Conservation (phyloP, 257 asterid genomes). For the Capsicum pubescens region DNA sequence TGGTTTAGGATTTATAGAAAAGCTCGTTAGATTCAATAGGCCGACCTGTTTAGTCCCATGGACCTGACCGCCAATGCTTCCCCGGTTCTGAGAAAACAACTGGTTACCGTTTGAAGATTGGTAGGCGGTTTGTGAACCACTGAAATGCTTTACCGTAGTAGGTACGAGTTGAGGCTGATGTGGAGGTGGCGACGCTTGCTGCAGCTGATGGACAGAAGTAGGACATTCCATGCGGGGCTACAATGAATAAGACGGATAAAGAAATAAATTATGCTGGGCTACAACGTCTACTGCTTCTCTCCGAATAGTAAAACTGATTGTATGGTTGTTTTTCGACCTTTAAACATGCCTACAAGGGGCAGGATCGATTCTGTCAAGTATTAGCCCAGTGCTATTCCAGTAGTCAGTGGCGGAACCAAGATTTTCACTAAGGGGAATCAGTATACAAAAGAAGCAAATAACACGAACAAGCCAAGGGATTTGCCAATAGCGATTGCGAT, state of each 20-base stretch:
- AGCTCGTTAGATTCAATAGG: neutral
- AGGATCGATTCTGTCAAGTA: neutral
- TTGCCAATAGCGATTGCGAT: neutral
- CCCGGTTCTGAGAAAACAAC: slow-evolving; percentile 27
- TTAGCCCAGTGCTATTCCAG: neutral
- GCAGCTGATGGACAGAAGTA: slow-evolving; percentile 21
- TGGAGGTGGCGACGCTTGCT: neutral
- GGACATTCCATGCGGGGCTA: neutral
- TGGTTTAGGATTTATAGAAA: neutral
- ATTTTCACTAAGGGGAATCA: neutral
- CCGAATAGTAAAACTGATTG: neutral
- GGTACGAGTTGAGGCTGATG: slow-evolving; percentile 26
- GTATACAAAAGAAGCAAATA: neutral
- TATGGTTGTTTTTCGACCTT: neutral
- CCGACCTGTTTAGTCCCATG: slow-evolving; percentile 40
- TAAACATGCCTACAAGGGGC: neutral
- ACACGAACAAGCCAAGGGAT: neutral
- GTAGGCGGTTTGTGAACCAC: slow-evolving; percentile 8
- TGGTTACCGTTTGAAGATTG: slow-evolving; percentile 24
- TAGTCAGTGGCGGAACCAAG: neutral
- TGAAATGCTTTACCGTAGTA: slow-evolving; percentile 31
- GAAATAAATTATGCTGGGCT: neutral
- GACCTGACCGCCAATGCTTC: slow-evolving; percentile 28
- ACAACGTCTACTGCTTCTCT: neutral
- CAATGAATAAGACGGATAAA: neutral